These are phyloP conservation scores for Geotrichum phurueaensis DNA, from an alignment of 1,139 yeast species.

Conservation along the genomic window DNA sequence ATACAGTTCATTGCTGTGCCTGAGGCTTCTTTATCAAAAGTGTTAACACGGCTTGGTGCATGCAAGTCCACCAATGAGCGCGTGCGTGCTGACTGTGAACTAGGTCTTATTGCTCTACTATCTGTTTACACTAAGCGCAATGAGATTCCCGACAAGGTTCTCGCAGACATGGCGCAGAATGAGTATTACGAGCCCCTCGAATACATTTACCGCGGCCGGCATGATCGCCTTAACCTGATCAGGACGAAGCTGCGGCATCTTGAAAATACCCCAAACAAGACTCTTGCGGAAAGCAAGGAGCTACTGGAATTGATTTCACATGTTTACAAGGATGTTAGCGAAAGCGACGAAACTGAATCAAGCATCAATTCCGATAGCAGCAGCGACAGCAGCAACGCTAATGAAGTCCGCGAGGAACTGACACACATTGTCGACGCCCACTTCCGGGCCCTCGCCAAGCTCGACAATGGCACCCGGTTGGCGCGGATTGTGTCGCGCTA, in stretches of 20 bases:
- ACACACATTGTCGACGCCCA: background rate
- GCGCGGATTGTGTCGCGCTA: background rate
- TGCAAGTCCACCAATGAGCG: slow-evolving; percentile 29
- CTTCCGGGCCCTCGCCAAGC: background rate
- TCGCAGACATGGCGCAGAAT: background rate
- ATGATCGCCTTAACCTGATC: background rate
- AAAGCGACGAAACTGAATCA: background rate
- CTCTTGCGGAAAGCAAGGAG: background rate
- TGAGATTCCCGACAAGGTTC: background rate
- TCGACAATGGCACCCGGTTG: background rate
- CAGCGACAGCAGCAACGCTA: background rate
- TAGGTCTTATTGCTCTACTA: slow-evolving; percentile 62
- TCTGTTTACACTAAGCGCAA: slow-evolving; percentile 43
- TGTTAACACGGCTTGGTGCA: slow-evolving; percentile 48
- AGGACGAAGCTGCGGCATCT: background rate
- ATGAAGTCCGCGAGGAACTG: background rate
- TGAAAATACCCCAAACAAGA: background rate
- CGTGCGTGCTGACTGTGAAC: slow-evolving; percentile 55
- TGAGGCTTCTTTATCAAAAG: slow-evolving; percentile 46
- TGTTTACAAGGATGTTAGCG: background rate
- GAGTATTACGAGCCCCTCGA: background rate
- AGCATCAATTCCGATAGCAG: background rate
- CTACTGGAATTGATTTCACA: background rate
- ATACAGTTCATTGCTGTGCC: slow-evolving; percentile 67
- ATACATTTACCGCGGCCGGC: background rate